A percentile compares a stretch with the other conserved stretches of the same genome.
These are phyloP conservation scores for Leucoagaricus sp. DNA, from an alignment of 1,284 basidiomycete genomes.

Conservation along the genomic window DNA sequence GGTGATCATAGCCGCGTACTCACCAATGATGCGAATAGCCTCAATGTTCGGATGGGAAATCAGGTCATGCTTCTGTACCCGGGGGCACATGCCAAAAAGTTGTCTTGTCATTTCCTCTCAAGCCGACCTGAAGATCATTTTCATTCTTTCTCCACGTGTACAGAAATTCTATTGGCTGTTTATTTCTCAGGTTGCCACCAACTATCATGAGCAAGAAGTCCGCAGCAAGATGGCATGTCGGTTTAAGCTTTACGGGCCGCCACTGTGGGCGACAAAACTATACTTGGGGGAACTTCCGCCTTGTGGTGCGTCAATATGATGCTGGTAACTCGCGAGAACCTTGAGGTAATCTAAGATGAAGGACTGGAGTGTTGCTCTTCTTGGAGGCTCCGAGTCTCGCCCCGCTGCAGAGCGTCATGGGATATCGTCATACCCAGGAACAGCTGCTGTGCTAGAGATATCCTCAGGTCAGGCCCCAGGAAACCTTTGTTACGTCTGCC, in stretches of 20 bases:
- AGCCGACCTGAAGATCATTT: too few species aligned
- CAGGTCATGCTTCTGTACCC: neutral
- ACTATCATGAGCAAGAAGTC: neutral
- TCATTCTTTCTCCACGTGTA: neutral
- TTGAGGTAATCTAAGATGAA: neutral
- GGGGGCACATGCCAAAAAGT: neutral
- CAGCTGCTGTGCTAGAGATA: neutral
- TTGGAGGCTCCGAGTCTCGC: neutral
- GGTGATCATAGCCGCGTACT: neutral
- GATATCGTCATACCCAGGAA: neutral
- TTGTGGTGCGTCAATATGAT: neutral
- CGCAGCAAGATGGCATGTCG: neutral
- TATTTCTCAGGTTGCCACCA: too few species aligned
- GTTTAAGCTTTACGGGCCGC: neutral
- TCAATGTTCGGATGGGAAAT: too few species aligned
- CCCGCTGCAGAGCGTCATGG: neutral
- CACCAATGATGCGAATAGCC: too few species aligned
- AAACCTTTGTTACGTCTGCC: neutral
- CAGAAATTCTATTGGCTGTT: too few species aligned
- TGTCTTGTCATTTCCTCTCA: neutral
- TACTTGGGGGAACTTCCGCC: neutral
- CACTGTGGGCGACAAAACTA: neutral
- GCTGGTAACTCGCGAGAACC: neutral
- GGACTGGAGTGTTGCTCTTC: neutral
- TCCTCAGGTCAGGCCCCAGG: neutral